Evolutionary conservation across 2,329 filamentous ascomycete species (phyloP), one percentile per base, ranked within the genome.

Genomic region (Xylaria sp.): DNA sequence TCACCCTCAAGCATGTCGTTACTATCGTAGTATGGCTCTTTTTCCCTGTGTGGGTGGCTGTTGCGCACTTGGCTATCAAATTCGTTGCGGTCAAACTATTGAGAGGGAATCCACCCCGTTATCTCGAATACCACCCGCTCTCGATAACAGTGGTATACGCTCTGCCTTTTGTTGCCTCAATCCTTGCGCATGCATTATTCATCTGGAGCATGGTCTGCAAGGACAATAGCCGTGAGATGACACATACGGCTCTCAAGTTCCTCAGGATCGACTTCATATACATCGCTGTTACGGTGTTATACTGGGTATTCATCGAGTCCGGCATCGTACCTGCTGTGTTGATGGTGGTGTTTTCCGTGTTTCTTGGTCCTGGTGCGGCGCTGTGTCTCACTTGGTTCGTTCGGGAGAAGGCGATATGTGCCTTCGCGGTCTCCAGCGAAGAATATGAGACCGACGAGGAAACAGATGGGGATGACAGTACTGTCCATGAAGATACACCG

Each of bases 271-370:
- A 87, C 68, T 70, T 80, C 5, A 75, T 81, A 27, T 85, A 83
- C 69, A 78, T 86, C 53, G 79, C 76, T 1, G 76, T 83, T 71
- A 86, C 85, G 0, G 82, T 86, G 4, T 70, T 87, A 37, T 87
- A 87, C 75, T 87, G 85, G 85, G 76, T 87, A 40, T 75, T 86
- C 47, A 83, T 85, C 18, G 86, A 87, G 75, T 82, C 82, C 0
- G 85, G 85, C 21, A 82, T 82, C 81, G 75, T 77, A 9, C 77
- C 77, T 5, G 74, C 74, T 4, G 44, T 72, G 1, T 63, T 77
- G 10, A 74, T 78, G 70, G 59, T 79, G 5, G 71, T 68, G 5
- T 63, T 70, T 0, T 78, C 79, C 0, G 35, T 77, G 0, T 27
- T 80, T 8, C 55, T 81, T 3, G 81, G 81, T 0, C 81, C 81